Evolutionary conservation across 176 grass and related monocot genomes (phyloP).

Genomic region (Hsuehochloa calcarea): DNA sequence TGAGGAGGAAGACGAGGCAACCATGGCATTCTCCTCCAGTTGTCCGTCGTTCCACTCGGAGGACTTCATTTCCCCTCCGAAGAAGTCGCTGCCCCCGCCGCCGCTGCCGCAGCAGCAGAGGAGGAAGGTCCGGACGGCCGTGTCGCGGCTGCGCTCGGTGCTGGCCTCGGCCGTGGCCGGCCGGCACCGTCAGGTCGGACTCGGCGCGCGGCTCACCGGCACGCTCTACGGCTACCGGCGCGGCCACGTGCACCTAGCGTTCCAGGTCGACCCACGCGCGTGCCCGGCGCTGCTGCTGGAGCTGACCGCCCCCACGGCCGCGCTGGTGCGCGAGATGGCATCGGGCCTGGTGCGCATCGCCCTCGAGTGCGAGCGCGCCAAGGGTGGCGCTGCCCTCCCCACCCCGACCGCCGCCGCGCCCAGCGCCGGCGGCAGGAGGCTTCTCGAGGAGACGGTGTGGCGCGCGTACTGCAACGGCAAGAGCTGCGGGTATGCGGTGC

Average conservation of each 20-base stretch:
- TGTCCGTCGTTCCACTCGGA: conserved; percentile 58
- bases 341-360: conserved; percentile 89
- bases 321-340: conserved; percentile 79
- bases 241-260: conserved; percentile 74
- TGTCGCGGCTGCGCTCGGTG: conserved; percentile 52
- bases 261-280: conserved; percentile 69
- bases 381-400: background rate
- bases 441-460: conserved; percentile 80
- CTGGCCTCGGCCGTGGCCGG: conserved; percentile 54
- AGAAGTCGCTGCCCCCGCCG: background rate
- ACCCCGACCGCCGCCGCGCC: background rate
- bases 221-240: conserved; percentile 77
- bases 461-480: conserved; percentile 85
- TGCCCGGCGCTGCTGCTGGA: conserved; percentile 73
- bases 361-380: conserved; percentile 69
- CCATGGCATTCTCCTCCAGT: conserved; percentile 57
- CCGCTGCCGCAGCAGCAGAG: background rate
- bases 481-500: conserved; percentile 78
- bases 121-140: conserved; percentile 45
- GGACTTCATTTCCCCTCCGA: conserved; percentile 37
- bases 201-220: conserved; percentile 66
- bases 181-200: conserved; percentile 49
- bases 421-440: conserved; percentile 17
- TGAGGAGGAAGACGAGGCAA: conserved; percentile 59
- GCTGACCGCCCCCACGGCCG: conserved; percentile 66